phyloP scores from a whole-genome alignment of 2,329 filamentous ascomycete species.

The Seiridium cupressi region DNA sequence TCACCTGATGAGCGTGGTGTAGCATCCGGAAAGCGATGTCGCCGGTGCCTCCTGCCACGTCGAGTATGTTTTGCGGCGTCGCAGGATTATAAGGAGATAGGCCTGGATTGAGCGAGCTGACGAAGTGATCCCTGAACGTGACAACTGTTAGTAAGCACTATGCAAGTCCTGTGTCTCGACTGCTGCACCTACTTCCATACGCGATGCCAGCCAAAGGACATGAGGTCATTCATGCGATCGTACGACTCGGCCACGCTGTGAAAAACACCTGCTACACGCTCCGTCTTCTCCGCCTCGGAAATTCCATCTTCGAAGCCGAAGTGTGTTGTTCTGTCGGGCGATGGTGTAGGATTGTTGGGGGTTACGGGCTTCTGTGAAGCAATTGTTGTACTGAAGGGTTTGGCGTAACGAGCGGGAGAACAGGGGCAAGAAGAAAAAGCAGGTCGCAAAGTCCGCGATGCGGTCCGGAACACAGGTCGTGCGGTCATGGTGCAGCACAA shows the following conservation, averaged over 20 bases:
- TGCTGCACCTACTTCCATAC: conserved; percentile 73
- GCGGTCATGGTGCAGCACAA: conserved; percentile 19
- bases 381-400: conserved; percentile 21
- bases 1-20: conserved; percentile 77
- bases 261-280: conserved; percentile 81
- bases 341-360: conserved; percentile 15
- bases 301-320: conserved; percentile 84
- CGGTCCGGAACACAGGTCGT: conserved; percentile 22
- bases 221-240: conserved; percentile 98
- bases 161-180: background rate
- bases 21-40: conserved; percentile 98
- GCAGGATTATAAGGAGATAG: conserved; percentile 44
- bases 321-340: conserved; percentile 66
- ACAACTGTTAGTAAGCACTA: background rate
- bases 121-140: conserved; percentile 75
- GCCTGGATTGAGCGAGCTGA: conserved; percentile 85
- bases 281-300: conserved; percentile 71
- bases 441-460: conserved; percentile 16
- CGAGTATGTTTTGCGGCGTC: conserved; percentile 72
- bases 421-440: conserved; percentile 5
- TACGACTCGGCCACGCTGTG: conserved; percentile 93
- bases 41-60: conserved; percentile 94
- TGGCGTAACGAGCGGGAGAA: conserved; percentile 9
- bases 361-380: conserved; percentile 16
- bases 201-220: conserved; percentile 96